Evolutionary conservation across 2,329 filamentous ascomycete species (phyloP).

Genomic region (Nemania sp.): DNA sequence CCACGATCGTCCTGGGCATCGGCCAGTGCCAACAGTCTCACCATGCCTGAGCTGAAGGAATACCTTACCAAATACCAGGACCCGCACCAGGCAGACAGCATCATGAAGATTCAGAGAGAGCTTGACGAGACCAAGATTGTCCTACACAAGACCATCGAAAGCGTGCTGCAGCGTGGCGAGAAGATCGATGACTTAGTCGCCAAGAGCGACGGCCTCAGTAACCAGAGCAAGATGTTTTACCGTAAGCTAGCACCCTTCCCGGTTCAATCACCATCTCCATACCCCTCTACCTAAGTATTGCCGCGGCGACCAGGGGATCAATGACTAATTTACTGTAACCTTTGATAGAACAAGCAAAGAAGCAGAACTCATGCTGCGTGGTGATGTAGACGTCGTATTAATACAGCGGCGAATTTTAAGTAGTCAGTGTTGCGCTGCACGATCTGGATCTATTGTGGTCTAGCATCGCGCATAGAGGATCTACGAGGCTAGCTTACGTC

Average conservation of each 20-base stretch:
- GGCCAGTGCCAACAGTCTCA: constrained; percentile 50
- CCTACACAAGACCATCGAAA: constrained; percentile 95
- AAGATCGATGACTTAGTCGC: constrained; percentile 93
- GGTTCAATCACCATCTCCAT: not conserved
- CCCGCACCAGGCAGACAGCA: constrained; percentile 84
- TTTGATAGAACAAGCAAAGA: constrained; percentile 66
- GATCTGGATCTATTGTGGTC: constrained; percentile 25
- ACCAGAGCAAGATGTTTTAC: constrained; percentile 98
- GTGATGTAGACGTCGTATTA: constrained; percentile 62
- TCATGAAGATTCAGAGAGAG: constrained; percentile 94
- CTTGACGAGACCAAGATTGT: constrained; percentile 97
- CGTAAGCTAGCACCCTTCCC: constrained; percentile 52
- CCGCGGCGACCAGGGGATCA: not conserved
- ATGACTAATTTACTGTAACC: constrained; percentile 20
- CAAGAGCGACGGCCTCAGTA: constrained; percentile 89
- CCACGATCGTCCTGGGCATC: constrained; percentile 69
- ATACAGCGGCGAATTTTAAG: constrained; percentile 2
- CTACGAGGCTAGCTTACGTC: constrained; percentile 20
- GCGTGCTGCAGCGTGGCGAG: constrained; percentile 84
- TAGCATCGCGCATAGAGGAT: constrained; percentile 32
- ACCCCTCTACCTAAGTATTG: not conserved
- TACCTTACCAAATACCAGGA: constrained; percentile 80
- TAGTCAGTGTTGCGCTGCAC: constrained; percentile 15
- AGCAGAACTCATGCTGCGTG: constrained; percentile 76
- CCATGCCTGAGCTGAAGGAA: constrained; percentile 75